These are phyloP conservation scores for Adenanthera pavonina DNA, from an alignment of 306 rosid species.

Conservation along the genomic window DNA sequence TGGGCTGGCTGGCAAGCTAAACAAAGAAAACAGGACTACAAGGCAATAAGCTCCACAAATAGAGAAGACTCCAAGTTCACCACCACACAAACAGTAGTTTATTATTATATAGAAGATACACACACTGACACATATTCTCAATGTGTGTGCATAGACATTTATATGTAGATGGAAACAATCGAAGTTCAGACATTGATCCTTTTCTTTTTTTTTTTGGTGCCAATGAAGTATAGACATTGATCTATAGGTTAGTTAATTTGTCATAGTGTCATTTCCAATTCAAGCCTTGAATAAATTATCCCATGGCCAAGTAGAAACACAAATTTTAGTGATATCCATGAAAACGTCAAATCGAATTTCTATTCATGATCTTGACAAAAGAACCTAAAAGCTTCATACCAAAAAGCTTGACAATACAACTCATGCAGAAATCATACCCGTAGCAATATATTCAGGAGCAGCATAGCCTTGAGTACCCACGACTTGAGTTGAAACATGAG, in stretches of 20 bases:
- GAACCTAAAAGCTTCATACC: not conserved
- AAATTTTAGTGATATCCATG: not conserved
- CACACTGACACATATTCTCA: too few relatives aligned
- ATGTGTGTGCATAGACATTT: too few relatives aligned
- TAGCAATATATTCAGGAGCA: conserved; percentile 93
- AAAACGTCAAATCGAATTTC: conserved; percentile 17
- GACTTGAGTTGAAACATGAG: conserved; percentile 93
- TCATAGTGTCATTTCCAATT: conserved; percentile 1
- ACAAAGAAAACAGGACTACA: not conserved
- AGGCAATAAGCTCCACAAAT: not conserved
- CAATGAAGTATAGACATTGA: not conserved
- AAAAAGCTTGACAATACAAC: conserved; percentile 19
- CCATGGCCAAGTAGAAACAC: not conserved
- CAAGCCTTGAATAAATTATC: conserved; percentile 3
- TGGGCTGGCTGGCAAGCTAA: not conserved
- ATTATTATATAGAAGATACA: too few relatives aligned
- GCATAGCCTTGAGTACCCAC: conserved; percentile 94
- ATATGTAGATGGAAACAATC: not conserved
- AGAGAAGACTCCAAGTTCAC: not conserved
- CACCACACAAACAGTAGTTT: not conserved
- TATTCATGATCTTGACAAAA: not conserved
- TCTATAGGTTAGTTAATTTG: conserved; percentile 15
- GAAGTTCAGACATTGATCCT: not conserved
- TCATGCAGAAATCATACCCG: conserved; percentile 57
- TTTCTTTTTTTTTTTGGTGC: too few relatives aligned